phyloP scores from a whole-genome alignment of 768 basidiomycete species.

The Lentinula guzmanii region DNA sequence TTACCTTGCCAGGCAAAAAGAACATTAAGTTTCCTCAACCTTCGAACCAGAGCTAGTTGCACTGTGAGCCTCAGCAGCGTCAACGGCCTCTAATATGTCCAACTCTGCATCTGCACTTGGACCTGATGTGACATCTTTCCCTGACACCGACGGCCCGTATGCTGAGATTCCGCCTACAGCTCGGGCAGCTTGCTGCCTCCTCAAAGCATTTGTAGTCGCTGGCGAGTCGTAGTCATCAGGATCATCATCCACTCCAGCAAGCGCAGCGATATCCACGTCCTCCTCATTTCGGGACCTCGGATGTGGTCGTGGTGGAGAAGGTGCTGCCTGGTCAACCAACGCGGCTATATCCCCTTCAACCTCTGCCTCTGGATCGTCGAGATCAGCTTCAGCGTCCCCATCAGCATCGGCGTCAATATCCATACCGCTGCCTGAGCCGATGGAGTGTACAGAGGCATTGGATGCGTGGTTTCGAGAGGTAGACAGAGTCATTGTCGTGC shows the following conservation, averaged over 20 bases:
- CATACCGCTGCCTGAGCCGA: not conserved
- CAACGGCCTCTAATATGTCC: conserved; percentile 4
- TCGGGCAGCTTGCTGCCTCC: not conserved
- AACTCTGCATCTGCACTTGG: conserved; percentile 1
- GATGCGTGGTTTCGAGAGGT: not conserved
- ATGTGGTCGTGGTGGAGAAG: not conserved
- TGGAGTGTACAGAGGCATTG: not conserved
- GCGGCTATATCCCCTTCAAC: conserved; percentile 4
- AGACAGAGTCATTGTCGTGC: not conserved
- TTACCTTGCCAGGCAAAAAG: not conserved
- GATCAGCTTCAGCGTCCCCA: conserved; percentile 3
- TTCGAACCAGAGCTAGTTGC: not conserved
- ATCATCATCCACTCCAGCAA: conserved; percentile 12
- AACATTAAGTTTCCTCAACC: not conserved
- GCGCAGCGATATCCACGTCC: conserved; percentile 7
- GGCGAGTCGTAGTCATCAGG: conserved; percentile 2
- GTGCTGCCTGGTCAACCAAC: not conserved
- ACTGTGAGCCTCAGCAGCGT: conserved; percentile 8
- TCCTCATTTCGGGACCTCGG: not conserved
- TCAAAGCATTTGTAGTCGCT: conserved; percentile 2
- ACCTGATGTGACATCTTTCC: not conserved
- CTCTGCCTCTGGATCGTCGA: conserved; percentile 2
- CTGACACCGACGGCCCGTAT: not conserved
- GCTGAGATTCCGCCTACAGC: not conserved
- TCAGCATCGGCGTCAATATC: conserved; percentile 4